Evolutionary conservation across 2,329 filamentous ascomycete species (phyloP), one percentile per base, ranked within the genome.

Genomic region (Ophiostoma ulmi): DNA sequence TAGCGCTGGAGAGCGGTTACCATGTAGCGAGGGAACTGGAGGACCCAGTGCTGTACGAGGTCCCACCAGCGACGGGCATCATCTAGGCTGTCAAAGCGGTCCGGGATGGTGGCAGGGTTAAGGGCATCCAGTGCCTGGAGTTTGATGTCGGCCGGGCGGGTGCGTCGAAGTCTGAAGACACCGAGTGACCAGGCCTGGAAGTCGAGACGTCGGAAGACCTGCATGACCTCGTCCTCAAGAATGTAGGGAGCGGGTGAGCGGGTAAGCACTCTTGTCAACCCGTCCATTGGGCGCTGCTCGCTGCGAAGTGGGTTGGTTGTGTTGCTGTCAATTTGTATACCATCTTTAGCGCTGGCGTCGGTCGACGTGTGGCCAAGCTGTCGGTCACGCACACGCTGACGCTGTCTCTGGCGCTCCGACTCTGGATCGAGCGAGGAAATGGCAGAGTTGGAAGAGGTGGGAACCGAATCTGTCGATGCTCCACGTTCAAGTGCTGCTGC

Each of bases 41-140:
- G 71, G 17, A 75, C 68, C 73, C 74, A 75, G 70, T 77, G 76
- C 71, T 77, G 76, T 3, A 77, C 75, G 17, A 74, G 69, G 64
- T 78, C 76, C 76, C 75, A 77, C 75, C 76, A 77, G n/a, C 72
- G 68, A 20, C 76, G 73, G 17, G 77, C 76, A 39, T 78, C 75
- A n/a, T 72, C 72, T 4, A 77, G 70, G 22, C 71, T 72, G 20
- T 69, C 39, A n/a, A 78, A 78, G 10, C 41, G 7, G 0, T 26
- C 31, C 1, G 76, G 77, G 41, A 77, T 74, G 13, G 74, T 70
- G 52, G 73, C 70, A 67, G 38, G 72, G 70, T 71, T 65, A 8
- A 74, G 67, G 1, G 71, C 68, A 48, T 71, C 69, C 5, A 74
- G 48, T 4, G 67, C 73, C 48, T 69, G 67, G 39, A 74, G 66